Evolutionary conservation across 176 grass and related monocot species (phyloP).

Genomic region (Musa beccarii): DNA sequence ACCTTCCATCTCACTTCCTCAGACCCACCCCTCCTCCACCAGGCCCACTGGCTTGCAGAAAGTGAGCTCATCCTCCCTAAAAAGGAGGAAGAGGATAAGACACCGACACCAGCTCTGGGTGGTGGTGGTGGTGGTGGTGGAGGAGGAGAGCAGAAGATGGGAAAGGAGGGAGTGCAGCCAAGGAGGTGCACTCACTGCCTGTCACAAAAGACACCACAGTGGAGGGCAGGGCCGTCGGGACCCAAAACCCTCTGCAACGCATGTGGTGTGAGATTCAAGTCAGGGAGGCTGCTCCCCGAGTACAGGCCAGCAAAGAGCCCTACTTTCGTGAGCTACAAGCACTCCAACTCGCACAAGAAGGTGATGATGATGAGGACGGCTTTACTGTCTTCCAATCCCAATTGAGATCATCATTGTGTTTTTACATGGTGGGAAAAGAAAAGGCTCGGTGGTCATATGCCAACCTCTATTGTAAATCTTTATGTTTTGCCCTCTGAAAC

Average conservation of each 20-base stretch:
- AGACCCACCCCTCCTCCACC: slow-evolving; percentile 39
- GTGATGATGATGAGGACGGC: slow-evolving; percentile 85
- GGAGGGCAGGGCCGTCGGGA: slow-evolving; percentile 55
- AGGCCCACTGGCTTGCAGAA: slow-evolving; percentile 79
- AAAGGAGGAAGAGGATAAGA: slow-evolving; percentile 29
- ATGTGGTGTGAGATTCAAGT: slow-evolving; percentile 64
- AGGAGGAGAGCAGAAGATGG: not conserved
- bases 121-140: not conserved
- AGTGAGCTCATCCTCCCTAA: slow-evolving; percentile 81
- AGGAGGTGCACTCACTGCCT: slow-evolving; percentile 75
- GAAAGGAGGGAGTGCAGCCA: slow-evolving; percentile 26
- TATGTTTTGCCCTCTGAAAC: not conserved
- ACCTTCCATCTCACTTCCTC: slow-evolving; percentile 27
- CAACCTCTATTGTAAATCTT: not conserved
- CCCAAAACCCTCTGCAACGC: slow-evolving; percentile 63
- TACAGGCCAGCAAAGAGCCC: slow-evolving; percentile 93
- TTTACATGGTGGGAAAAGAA: too few relatives aligned
- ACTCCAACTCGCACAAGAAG: slow-evolving; percentile 98
- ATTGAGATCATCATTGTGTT: not conserved
- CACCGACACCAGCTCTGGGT: slow-evolving; percentile 6
- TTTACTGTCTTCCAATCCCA: slow-evolving; percentile 12
- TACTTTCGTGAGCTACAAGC: slow-evolving; percentile 67
- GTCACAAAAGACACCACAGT: slow-evolving; percentile 52
- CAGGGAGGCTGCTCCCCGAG: slow-evolving; percentile 75
- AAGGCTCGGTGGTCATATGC: too few relatives aligned